Evolutionary conservation across 768 basidiomycete genomes (phyloP), one percentile per base, ranked within the genome.

Genomic region (Auriscalpium vulgare): DNA sequence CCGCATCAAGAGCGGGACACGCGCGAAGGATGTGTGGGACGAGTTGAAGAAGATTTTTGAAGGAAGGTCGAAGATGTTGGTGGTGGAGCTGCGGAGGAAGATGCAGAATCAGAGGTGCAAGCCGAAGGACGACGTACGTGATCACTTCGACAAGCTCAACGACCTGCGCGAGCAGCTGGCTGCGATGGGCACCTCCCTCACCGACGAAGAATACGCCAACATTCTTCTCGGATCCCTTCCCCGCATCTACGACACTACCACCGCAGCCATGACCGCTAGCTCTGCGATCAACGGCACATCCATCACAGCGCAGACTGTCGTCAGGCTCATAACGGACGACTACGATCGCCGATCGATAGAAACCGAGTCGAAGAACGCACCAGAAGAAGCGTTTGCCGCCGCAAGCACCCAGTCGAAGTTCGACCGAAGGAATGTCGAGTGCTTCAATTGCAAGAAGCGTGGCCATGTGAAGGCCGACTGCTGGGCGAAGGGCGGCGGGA

Each of bases 401-500:
- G 21, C 21, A 3, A 21, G 21, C 21, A 1, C 21, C 35, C 19
- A 17, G 54, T 46, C 14, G 29, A 49, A 13, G 34, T 48, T 35
- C 11, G 46, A 34, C 40, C 43, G 17, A 29, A 21, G 2, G 34
- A 47, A 56, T 38, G 23, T 59, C 4, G 47, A 57, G 23, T 65
- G 63, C 47, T 59, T 37, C 54, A 65, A 65, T 34, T 65, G 63
- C 51, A 55, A 55, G 44, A 61, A 54, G 51, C 16, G 38, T 13
- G 63, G 63, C 10, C 63, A 65, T 47, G 29, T 29, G 11, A 59
- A 56, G 48, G 35, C 44, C 13, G 62, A 65, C 14, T 65, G 62
- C 37, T 59, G 59, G 60, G 54, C 36, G 16, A 56, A 56, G 47
- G 61, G 61, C 10, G 56, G 62, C 8, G 59, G 59, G 16, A 62